These are phyloP conservation scores for Leptographium wingfieldii DNA, from an alignment of 2,329 filamentous ascomycete species.

Conservation along the genomic window DNA sequence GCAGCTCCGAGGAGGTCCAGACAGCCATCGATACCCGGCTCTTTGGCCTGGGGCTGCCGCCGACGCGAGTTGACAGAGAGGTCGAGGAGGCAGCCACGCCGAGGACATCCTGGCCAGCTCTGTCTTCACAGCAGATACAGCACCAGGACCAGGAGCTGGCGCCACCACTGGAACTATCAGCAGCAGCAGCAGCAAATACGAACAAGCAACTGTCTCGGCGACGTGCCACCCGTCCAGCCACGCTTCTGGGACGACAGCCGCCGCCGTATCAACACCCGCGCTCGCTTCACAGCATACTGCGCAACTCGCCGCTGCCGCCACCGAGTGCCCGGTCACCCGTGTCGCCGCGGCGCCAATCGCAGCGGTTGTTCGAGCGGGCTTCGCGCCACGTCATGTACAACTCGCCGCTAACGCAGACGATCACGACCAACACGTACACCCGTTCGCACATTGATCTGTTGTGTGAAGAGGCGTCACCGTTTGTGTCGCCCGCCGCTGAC, in stretches of 20 bases:
- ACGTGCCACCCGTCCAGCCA: slow-evolving; percentile 23
- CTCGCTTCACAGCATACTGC: slow-evolving; percentile 49
- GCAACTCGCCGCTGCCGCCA: slow-evolving; percentile 51
- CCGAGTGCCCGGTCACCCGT: slow-evolving; percentile 34
- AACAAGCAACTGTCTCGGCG: slow-evolving; percentile 21
- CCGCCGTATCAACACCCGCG: slow-evolving; percentile 47
- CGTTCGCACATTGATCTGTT: slow-evolving; percentile 52
- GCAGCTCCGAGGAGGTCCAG: neutral
- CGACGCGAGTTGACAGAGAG: too few species aligned
- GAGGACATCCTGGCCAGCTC: neutral
- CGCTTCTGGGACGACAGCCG: slow-evolving; percentile 14
- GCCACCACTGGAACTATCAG: neutral
- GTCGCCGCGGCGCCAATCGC: slow-evolving; percentile 41
- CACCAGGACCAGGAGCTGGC: too few species aligned
- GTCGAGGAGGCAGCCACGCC: too few species aligned
- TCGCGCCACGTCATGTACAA: slow-evolving; percentile 48
- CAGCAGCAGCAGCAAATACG: neutral
- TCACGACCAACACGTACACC: slow-evolving; percentile 48
- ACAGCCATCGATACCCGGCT: neutral
- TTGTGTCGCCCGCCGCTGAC: slow-evolving; percentile 31
- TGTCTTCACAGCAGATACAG: neutral
- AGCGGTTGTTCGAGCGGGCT: slow-evolving; percentile 40
- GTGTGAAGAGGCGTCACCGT: slow-evolving; percentile 41
- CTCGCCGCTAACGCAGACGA: slow-evolving; percentile 49
- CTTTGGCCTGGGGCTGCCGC: neutral